phyloP scores from a whole-genome alignment of 805 yeast genomes.

The Kuraishia ogatae region DNA sequence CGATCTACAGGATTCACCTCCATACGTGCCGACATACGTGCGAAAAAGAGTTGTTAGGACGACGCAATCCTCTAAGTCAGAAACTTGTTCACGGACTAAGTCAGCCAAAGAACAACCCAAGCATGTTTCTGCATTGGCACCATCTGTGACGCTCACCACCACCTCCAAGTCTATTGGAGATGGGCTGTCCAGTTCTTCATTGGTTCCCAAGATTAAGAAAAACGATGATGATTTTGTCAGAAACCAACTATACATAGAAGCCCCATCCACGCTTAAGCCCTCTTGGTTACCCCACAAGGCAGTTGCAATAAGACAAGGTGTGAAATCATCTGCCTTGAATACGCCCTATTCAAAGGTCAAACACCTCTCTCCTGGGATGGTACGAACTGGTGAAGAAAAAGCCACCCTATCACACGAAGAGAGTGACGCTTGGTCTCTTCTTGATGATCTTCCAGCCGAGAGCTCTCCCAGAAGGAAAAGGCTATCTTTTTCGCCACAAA shows the following conservation, averaged over 20 bases:
- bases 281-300: slow-evolving; percentile 6
- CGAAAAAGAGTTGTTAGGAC: background rate
- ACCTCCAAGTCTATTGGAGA: background rate
- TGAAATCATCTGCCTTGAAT: background rate
- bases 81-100: too few relatives aligned
- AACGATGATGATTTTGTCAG: background rate
- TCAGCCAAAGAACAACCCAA: background rate
- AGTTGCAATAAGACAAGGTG: background rate
- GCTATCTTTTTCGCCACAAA: background rate
- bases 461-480: slow-evolving; percentile 1
- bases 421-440: slow-evolving; percentile 1
- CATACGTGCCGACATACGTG: background rate
- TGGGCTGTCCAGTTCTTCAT: background rate
- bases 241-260: slow-evolving; percentile 11
- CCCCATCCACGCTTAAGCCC: slow-evolving; percentile 7
- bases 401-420: background rate
- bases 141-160: background rate
- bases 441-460: slow-evolving; percentile 4
- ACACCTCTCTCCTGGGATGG: background rate
- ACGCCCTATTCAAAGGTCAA: background rate
- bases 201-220: background rate
- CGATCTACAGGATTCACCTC: background rate
- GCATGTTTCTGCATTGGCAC: background rate
- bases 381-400: too few relatives aligned
- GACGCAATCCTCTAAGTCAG: too few relatives aligned